phyloP scores from a whole-genome alignment of 208 protist species.

The Trichomonas tenax region DNA sequence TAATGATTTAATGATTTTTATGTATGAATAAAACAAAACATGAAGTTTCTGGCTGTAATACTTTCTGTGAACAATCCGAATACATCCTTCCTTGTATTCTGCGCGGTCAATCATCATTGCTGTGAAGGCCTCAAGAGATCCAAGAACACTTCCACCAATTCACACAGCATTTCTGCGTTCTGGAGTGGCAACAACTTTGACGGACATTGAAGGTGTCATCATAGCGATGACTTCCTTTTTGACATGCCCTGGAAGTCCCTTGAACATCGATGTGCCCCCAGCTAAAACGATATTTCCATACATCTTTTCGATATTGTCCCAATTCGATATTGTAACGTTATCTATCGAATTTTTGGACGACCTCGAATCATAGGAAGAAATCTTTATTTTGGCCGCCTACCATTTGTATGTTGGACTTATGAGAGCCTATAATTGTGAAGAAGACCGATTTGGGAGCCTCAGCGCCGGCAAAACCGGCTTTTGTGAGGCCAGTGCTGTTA shows the following conservation, averaged over 20 bases:
- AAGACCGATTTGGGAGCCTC: constrained; percentile 29
- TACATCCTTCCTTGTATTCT: constrained; percentile 74
- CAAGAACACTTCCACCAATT: constrained; percentile 81
- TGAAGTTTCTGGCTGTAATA: constrained; percentile 32
- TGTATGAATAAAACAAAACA: neutral
- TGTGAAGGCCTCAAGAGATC: constrained; percentile 77
- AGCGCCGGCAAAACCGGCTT: constrained; percentile 80
- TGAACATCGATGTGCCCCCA: constrained; percentile 47
- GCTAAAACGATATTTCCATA: constrained; percentile 48
- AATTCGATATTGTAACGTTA: constrained; percentile 26
- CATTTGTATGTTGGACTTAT: constrained; percentile 12
- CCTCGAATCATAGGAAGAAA: constrained; percentile 29
- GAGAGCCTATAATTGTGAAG: constrained; percentile 23
- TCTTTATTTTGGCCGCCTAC: constrained; percentile 27
- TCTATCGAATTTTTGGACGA: constrained; percentile 24
- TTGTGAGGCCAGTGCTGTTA: constrained; percentile 55
- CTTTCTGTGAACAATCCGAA: constrained; percentile 54
- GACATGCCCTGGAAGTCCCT: constrained; percentile 78
- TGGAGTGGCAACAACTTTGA: constrained; percentile 40
- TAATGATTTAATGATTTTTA: neutral
- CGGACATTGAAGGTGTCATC: constrained; percentile 38
- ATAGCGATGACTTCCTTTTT: constrained; percentile 53
- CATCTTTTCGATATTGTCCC: constrained; percentile 41
- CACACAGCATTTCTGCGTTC: constrained; percentile 70
- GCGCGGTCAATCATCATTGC: constrained; percentile 72